A percentile compares a stretch with the other conserved stretches of the same genome.
Conservation (phyloP, 2,329 filamentous ascomycete genomes). For the Hawksworthiomyces lignivorus region DNA sequence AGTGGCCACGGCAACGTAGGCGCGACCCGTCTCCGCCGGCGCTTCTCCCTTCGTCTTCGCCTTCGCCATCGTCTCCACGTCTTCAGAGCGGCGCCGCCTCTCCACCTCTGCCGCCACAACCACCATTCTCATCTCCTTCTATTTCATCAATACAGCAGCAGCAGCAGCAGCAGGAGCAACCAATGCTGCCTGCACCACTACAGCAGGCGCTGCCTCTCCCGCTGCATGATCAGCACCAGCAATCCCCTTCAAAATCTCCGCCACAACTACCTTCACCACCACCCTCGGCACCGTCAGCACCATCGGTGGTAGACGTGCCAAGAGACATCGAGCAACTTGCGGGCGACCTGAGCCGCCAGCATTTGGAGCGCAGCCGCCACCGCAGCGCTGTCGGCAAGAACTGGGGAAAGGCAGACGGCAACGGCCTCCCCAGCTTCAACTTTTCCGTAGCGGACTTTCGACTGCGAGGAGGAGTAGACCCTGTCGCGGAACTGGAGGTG, state of each 20-base stretch:
- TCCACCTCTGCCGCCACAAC: no score
- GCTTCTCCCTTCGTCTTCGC: neutral
- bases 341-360: constrained; percentile 7
- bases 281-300: constrained; percentile 3
- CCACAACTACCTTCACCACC: constrained; percentile 2
- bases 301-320: neutral
- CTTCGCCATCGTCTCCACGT: neutral
- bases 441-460: constrained; percentile 2
- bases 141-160: no score
- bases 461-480: constrained; percentile 1
- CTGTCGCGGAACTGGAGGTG: constrained; percentile 2
- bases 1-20: constrained; percentile 2
- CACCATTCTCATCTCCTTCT: no score
- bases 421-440: neutral
- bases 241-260: neutral
- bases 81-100: no score
- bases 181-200: neutral
- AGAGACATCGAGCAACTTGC: constrained; percentile 9
- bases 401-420: neutral
- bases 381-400: no score
- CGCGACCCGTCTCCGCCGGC: neutral
- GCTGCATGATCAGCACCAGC: neutral
- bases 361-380: constrained; percentile 6
- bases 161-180: neutral
- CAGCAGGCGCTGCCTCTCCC: neutral